A percentile compares a stretch with the other conserved stretches of the same genome.
phyloP scores from a whole-genome alignment of 164 flowering plant species.

The Liquidambar formosana region DNA sequence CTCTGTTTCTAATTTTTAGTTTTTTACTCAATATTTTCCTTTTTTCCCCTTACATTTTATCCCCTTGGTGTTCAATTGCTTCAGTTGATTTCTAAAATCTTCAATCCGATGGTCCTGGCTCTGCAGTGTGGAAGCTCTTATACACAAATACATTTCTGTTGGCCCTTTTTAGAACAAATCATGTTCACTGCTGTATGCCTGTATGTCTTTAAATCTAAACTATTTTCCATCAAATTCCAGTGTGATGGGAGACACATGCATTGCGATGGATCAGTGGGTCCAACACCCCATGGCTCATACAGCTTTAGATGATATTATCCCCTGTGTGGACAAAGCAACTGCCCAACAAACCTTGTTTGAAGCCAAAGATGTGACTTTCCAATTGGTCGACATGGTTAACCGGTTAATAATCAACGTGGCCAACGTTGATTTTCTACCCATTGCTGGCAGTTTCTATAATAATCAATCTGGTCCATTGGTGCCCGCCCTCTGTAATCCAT shows the following conservation, averaged over 20 bases:
- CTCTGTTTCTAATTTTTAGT: no score
- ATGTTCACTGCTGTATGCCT: no score
- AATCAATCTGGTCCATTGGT: constrained; percentile 56
- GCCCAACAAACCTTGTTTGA: constrained; percentile 22
- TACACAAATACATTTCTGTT: no score
- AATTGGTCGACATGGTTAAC: constrained; percentile 19
- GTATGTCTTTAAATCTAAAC: no score
- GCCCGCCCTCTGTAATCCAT: constrained; percentile 57
- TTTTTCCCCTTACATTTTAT: no score
- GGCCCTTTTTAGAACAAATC: no score
- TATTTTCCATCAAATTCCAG: constrained; percentile 7
- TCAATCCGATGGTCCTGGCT: no score
- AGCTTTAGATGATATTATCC: constrained; percentile 36
- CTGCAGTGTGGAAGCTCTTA: no score
- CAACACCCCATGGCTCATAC: constrained; percentile 35
- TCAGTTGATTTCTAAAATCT: no score
- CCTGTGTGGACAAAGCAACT: constrained; percentile 36
- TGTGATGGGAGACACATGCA: constrained; percentile 37
- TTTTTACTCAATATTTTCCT: no score
- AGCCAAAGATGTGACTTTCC: constrained; percentile 21
- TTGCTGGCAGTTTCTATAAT: constrained; percentile 17
- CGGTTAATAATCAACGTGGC: constrained; percentile 19
- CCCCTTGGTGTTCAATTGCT: no score
- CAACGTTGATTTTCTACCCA: constrained; percentile 21
- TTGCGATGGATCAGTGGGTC: constrained; percentile 47